Base-by-base conservation (phyloP, 108 stramenopile species). In the Epipyxis sp. region DNA sequence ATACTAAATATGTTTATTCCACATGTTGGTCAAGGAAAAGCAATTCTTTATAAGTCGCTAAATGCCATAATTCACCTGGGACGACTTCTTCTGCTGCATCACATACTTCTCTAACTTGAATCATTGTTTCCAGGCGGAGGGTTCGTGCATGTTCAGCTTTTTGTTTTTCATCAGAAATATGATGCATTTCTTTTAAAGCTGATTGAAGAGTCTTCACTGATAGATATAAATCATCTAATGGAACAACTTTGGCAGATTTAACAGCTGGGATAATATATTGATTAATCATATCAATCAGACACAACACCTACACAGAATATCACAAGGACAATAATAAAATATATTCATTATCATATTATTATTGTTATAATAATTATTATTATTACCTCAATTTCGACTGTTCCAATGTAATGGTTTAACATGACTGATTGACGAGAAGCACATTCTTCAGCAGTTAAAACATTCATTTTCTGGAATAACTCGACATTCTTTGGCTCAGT, bases 31-130 rank as follows among this genome's bases (percentile, higher is more conserved):
- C 71, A 13, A 74, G 20, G 71, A 94, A 97, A 76, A 95, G 79
- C 61, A 97, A 79, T 77, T 95, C 94, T 90, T 93, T 93, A 90
- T 97, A 97, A 0, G 95, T 94, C 58, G 95, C 92, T 77, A 94
- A 85, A 76, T 92, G 89, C 93, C 94, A 97, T 78, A 90, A 82
- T 54, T 91, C 85, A 61, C 92, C 93, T 62, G 94, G 93, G 35
- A 92, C 87, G 61, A 91, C 87, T 77, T 87, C 92, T 86, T 97
- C 95, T 39, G 95, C 93, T 34, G 87, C 88, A 85, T 97, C 95
- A 76, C 91, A 92, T 41, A 88, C 68, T 29, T 80, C 92, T 54
- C 95, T 92, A 76, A 92, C 91, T 74, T 92, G 91, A 79, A 93
- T 85, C 95, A 97, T 97, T 77, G 92, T 74, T 25, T 74, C 71